Conservation (phyloP, 2,329 filamentous ascomycete genomes). For the Acrodontium crateriforme region DNA sequence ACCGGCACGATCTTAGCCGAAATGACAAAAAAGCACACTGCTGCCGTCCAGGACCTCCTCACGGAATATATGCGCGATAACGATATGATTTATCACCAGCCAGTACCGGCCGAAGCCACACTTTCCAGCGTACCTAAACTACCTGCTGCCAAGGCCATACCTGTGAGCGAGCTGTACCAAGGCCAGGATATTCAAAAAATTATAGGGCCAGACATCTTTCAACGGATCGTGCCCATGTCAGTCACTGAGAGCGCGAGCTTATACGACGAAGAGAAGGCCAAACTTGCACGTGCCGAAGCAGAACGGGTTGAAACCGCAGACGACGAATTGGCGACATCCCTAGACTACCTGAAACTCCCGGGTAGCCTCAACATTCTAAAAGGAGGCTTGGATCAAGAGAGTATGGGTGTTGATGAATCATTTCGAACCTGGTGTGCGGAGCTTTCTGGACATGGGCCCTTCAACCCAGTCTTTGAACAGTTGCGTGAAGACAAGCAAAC, state of each 20-base stretch:
- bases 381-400: slow-evolving; percentile 78
- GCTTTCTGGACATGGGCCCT: slow-evolving; percentile 71
- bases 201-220: slow-evolving; percentile 91
- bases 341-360: slow-evolving; percentile 86
- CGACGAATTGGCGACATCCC: slow-evolving; percentile 84
- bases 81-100: slow-evolving; percentile 95
- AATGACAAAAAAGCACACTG: slow-evolving; percentile 67
- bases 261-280: slow-evolving; percentile 97
- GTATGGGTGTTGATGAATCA: slow-evolving; percentile 72
- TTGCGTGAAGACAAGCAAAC: slow-evolving; percentile 64
- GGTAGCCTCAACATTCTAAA: slow-evolving; percentile 71
- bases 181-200: slow-evolving; percentile 95
- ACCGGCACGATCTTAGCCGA: slow-evolving; percentile 62
- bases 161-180: slow-evolving; percentile 90
- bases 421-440: slow-evolving; percentile 92
- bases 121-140: slow-evolving; percentile 75
- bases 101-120: slow-evolving; percentile 71
- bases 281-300: slow-evolving; percentile 81
- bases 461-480: slow-evolving; percentile 63
- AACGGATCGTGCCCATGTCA: slow-evolving; percentile 88
- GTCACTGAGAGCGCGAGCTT: slow-evolving; percentile 94
- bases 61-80: slow-evolving; percentile 75
- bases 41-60: slow-evolving; percentile 69
- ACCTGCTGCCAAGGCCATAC: slow-evolving; percentile 90
- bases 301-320: slow-evolving; percentile 88